Conservation (phyloP, 305 asterid species). For the Coffea humblotiana region DNA sequence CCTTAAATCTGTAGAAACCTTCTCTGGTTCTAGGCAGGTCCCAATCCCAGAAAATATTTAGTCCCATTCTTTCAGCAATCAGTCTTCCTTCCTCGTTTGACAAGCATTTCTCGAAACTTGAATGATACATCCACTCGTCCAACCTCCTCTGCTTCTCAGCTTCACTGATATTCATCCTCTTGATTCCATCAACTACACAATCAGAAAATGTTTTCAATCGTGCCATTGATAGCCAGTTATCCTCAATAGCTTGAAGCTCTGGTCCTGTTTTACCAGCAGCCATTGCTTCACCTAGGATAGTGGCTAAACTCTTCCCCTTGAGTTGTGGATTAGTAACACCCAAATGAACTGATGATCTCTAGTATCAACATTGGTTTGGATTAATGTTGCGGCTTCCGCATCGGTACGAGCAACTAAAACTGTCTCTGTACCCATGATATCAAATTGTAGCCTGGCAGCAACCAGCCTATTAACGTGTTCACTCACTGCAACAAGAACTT, state of each 20-base stretch:
- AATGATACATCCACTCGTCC: constrained; percentile 71
- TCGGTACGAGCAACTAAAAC: constrained; percentile 89
- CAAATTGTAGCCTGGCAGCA: constrained; percentile 93
- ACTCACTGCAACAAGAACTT: constrained; percentile 79
- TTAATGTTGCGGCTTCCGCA: constrained; percentile 84
- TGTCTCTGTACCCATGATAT: constrained; percentile 91
- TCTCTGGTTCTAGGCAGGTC: constrained; percentile 92
- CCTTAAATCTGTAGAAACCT: constrained; percentile 86
- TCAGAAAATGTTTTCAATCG: constrained; percentile 73
- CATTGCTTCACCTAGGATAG: constrained; percentile 70
- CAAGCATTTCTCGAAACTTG: constrained; percentile 66
- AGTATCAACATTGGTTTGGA: constrained; percentile 83
- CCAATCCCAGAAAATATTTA: constrained; percentile 89
- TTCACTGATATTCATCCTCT: constrained; percentile 46
- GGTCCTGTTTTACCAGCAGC: constrained; percentile 77
- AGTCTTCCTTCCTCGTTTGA: constrained; percentile 71
- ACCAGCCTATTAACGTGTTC: constrained; percentile 96
- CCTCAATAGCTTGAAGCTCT: constrained; percentile 82
- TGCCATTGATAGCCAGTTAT: constrained; percentile 77
- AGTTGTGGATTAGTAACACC: constrained; percentile 76
- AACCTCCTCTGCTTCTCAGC: constrained; percentile 71
- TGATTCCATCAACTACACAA: constrained; percentile 69
- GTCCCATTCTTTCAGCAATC: constrained; percentile 61
- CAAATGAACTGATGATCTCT: constrained; percentile 89
- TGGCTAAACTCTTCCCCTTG: constrained; percentile 66